Evolutionary conservation across 306 rosid species (phyloP).

Genomic region (Quercus berberidifolia): DNA sequence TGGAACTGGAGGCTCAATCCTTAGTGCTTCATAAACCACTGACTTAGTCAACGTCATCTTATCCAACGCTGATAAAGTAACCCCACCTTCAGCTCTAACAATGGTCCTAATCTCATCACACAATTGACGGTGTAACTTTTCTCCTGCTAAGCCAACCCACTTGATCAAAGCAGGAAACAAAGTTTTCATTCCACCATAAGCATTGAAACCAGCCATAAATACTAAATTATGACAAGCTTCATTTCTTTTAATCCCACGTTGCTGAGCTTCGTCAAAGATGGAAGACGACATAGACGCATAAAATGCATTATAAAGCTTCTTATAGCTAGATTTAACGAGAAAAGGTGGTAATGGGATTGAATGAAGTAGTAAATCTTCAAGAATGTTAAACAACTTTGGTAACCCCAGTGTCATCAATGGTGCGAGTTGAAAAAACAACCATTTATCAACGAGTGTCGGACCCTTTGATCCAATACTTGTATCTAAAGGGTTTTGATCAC

Average conservation of each 20-base stretch:
- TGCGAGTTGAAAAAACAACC: slow-evolving; percentile 55
- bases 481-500: slow-evolving; percentile 26
- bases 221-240: slow-evolving; percentile 72
- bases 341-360: slow-evolving; percentile 43
- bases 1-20: slow-evolving; percentile 80
- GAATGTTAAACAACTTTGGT: slow-evolving; percentile 34
- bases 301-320: slow-evolving; percentile 41
- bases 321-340: slow-evolving; percentile 39
- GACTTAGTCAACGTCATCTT: slow-evolving; percentile 62
- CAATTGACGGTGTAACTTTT: slow-evolving; percentile 36
- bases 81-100: slow-evolving; percentile 36
- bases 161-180: slow-evolving; percentile 52
- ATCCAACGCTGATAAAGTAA: slow-evolving; percentile 33
- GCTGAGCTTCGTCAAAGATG: slow-evolving; percentile 50
- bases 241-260: slow-evolving; percentile 38
- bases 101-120: slow-evolving; percentile 54
- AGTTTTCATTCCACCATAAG: slow-evolving; percentile 61
- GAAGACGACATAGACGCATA: slow-evolving; percentile 5
- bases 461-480: slow-evolving; percentile 35
- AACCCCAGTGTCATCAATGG: slow-evolving; percentile 42
- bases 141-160: slow-evolving; percentile 64
- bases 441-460: slow-evolving; percentile 18
- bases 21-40: slow-evolving; percentile 49
- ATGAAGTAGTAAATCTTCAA: slow-evolving; percentile 49
- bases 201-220: slow-evolving; percentile 63